Base-by-base conservation (phyloP, 805 yeast species). In the Kodamaea nitidulidarum region DNA sequence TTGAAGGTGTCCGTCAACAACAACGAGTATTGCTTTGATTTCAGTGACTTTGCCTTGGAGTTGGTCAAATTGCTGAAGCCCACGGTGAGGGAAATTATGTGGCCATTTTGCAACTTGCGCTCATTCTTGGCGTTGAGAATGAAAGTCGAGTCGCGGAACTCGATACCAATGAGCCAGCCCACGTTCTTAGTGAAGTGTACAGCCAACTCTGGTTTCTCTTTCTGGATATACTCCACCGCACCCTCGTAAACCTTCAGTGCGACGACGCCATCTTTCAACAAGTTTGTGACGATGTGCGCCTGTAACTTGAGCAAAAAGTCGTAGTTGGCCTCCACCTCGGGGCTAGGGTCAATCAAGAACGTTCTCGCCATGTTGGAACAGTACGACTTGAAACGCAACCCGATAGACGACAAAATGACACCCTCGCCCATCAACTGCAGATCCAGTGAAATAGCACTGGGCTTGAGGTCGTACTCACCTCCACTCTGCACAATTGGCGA, bases 401-500 rank as follows among this genome's bases (percentile, higher is more conserved):
- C 96, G 45, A 93, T 65, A 2, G 95, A 81, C 4, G 95, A 77
- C 47, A 88, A 63, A 37, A 91, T 88, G 25, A 85, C 88, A 16
- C 95, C 91, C 32, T 67, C 67, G 7, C 86, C 83, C 35, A 75
- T 73, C 37, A 84, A 67, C 48, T 75, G 76, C 32, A 77, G 76
- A 43, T 78, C 74, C 38, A 78, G 76, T 1, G 95, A 82, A 41
- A 80, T 77, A 1, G 95, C 95, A 41, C 91, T 80, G 31, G 95
- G 90, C 52, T 75, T 81, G 54, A 90, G 69, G 60, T 88, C 95
- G 55, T 80, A 90, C 40, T 80, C 78, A 25, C 87, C 88, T 39
- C 95, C 95, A 50, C 95, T 83, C 65, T 88, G 95, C 38, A 88
- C 75, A 38, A 88, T 85, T 20, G 98, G 97, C 40, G 88, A 79